Conservation (phyloP, 495 filamentous ascomycete genomes). For the Neurospora sp. region DNA sequence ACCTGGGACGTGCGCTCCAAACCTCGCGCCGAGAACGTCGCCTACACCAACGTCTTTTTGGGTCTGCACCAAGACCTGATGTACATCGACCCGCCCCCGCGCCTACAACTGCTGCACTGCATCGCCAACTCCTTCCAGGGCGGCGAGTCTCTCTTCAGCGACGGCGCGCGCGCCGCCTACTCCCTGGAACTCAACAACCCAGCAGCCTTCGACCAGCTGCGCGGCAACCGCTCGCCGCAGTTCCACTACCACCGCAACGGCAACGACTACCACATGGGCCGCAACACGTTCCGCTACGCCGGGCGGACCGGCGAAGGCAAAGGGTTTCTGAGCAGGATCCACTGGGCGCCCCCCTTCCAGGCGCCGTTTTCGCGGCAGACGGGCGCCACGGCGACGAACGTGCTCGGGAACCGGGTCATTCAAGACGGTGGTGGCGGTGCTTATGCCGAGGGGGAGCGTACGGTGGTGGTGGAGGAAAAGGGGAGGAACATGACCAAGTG, state of each 20-base stretch:
- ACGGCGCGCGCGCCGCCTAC: conserved; percentile 52
- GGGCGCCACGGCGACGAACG: background rate
- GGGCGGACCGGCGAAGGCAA: conserved; percentile 27
- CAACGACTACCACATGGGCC: conserved; percentile 45
- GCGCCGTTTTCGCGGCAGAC: conserved; percentile 1
- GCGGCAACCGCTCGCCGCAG: conserved; percentile 35
- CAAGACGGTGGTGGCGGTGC: background rate
- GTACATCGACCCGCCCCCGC: conserved; percentile 71
- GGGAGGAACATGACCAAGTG: conserved; percentile 16
- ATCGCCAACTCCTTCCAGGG: conserved; percentile 62
- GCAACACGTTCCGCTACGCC: conserved; percentile 26
- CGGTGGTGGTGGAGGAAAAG: background rate
- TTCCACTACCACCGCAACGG: conserved; percentile 66
- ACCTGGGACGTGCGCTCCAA: conserved; percentile 83
- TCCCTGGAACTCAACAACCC: conserved; percentile 23
- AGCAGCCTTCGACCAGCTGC: conserved; percentile 15
- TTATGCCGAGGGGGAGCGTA: background rate
- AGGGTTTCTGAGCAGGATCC: conserved; percentile 27
- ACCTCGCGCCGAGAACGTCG: conserved; percentile 74
- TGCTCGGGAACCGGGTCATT: background rate
- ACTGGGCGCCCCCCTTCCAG: conserved; percentile 53
- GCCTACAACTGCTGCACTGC: conserved; percentile 79
- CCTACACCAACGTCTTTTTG: conserved; percentile 71
- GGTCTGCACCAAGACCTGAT: conserved; percentile 88
- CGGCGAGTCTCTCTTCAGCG: conserved; percentile 74